Conservation (phyloP, 2,329 filamentous ascomycete species). For the Simplicillium aogashimaense region DNA sequence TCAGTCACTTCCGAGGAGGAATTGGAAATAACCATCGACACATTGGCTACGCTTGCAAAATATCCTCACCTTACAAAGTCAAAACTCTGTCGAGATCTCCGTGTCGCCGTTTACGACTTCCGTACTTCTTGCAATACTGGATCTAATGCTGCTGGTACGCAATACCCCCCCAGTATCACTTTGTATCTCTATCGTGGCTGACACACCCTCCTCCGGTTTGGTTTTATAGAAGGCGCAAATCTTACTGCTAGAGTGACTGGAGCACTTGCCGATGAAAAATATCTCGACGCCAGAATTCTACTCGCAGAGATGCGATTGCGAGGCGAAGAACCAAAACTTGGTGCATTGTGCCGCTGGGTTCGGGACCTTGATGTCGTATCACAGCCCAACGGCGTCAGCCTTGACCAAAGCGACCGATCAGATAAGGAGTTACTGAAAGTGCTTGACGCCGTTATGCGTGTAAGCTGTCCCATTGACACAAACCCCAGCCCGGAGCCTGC, state of each 20-base stretch:
- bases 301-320: constrained; percentile 62
- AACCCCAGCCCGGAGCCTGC: constrained; percentile 21
- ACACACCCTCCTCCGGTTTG: not conserved
- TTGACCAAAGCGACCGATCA: constrained; percentile 23
- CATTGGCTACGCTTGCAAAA: constrained; percentile 44
- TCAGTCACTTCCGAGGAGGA: constrained; percentile 53
- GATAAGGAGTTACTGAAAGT: constrained; percentile 45
- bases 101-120: constrained; percentile 59
- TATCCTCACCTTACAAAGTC: constrained; percentile 57
- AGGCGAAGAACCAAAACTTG: constrained; percentile 55
- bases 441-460: constrained; percentile 53
- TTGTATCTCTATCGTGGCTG: constrained; percentile 5
- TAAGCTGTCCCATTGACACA: constrained; percentile 51
- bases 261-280: constrained; percentile 55
- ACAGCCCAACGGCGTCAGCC: constrained; percentile 31
- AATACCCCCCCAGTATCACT: not conserved
- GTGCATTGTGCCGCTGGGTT: constrained; percentile 63
- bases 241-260: constrained; percentile 57
- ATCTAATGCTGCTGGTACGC: constrained; percentile 42
- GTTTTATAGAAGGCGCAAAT: constrained; percentile 40
- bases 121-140: constrained; percentile 60
- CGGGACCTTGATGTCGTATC: constrained; percentile 60
- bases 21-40: constrained; percentile 57
- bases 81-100: constrained; percentile 56
- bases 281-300: constrained; percentile 53